phyloP scores from a whole-genome alignment of 2,329 filamentous ascomycete species.

The Coniochaeta sp. region DNA sequence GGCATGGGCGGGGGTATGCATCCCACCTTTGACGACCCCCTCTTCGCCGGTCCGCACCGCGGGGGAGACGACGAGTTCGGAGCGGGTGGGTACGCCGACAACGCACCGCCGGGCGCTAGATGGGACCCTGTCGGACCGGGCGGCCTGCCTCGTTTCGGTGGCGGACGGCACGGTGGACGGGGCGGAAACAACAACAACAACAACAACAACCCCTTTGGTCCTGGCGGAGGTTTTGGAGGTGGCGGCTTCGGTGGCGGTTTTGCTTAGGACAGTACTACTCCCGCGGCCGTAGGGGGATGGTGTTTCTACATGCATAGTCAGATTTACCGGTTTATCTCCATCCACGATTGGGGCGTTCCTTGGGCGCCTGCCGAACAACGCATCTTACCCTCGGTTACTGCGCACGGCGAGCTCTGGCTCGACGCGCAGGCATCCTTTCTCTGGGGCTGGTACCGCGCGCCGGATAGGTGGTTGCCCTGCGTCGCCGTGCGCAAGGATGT shows the following conservation, averaged over 20 bases:
- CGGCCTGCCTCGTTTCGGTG: slow-evolving; percentile 37
- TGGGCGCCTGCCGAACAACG: not conserved
- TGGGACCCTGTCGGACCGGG: slow-evolving; percentile 84
- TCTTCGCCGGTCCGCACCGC: slow-evolving; percentile 59
- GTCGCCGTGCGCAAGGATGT: not conserved
- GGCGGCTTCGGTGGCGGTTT: slow-evolving; percentile 12
- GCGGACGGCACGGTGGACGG: slow-evolving; percentile 28
- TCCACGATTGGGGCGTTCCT: not conserved
- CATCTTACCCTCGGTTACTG: not conserved
- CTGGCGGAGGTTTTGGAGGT: slow-evolving; percentile 9
- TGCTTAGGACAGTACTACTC: not conserved
- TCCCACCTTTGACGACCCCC: slow-evolving; percentile 85
- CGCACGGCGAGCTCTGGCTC: not conserved
- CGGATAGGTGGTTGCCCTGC: not conserved
- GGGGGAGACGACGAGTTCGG: slow-evolving; percentile 35
- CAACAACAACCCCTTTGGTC: slow-evolving; percentile 17
- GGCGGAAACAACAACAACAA: no score
- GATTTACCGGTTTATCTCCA: not conserved
- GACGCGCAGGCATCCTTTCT: not conserved
- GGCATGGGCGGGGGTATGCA: slow-evolving; percentile 76
- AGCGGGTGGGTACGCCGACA: slow-evolving; percentile 53
- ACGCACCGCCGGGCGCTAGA: slow-evolving; percentile 78
- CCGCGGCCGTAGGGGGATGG: slow-evolving; percentile 3
- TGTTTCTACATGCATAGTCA: not conserved
- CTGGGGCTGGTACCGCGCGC: not conserved